These are phyloP conservation scores for Colletotrichum truncatum DNA, from an alignment of 2,329 filamentous ascomycete genomes.

Conservation along the genomic window DNA sequence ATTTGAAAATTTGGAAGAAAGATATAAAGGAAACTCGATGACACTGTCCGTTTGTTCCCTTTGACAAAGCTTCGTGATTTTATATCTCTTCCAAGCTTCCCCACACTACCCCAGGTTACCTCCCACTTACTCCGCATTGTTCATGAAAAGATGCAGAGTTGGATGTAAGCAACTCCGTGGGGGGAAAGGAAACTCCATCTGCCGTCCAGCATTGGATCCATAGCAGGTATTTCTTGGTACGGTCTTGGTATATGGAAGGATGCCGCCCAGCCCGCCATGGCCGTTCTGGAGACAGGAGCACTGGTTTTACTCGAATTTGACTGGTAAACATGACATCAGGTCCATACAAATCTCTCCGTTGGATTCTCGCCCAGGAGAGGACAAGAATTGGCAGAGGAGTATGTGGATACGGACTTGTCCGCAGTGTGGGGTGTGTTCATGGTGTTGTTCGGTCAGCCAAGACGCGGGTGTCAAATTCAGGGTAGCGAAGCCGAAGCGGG, in stretches of 20 bases:
- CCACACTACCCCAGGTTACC: conserved; percentile 10
- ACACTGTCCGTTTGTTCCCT: too few relatives aligned
- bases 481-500: neutral
- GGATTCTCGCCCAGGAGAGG: conserved; percentile 8
- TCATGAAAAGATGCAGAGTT: neutral
- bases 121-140: conserved; percentile 1
- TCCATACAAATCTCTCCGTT: neutral
- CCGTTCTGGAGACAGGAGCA: neutral
- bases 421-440: neutral
- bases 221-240: neutral
- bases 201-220: neutral
- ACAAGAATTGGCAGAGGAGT: conserved; percentile 20
- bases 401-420: neutral
- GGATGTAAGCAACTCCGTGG: neutral
- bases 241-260: neutral
- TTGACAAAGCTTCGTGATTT: neutral
- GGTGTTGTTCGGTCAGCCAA: conserved; percentile 11
- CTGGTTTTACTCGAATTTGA: too few relatives aligned
- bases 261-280: too few relatives aligned
- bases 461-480: neutral
- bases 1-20: neutral
- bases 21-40: too few relatives aligned
- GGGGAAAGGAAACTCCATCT: neutral
- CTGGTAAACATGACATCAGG: conserved; percentile 5
- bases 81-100: neutral